Evolutionary conservation across 2,329 filamentous ascomycete species (phyloP).

Genomic region (Byssoonygena ceratinophila): DNA sequence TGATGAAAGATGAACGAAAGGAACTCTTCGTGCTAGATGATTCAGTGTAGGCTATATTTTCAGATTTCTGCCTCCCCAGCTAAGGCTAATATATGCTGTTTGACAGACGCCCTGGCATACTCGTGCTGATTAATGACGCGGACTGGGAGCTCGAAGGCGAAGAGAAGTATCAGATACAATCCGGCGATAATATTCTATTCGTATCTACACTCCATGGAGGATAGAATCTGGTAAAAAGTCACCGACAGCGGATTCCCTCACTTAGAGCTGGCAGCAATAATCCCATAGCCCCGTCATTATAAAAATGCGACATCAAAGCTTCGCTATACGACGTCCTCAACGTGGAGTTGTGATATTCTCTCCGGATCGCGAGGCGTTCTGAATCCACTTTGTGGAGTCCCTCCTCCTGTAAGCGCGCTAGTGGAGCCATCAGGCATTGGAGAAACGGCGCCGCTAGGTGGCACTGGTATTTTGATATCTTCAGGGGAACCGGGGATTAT

Average conservation of each 20-base stretch:
- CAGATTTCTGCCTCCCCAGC: background rate
- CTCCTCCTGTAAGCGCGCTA: slow-evolving; percentile 31
- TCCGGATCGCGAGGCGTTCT: slow-evolving; percentile 36
- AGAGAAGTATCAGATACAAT: slow-evolving; percentile 73
- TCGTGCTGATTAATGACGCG: slow-evolving; percentile 93
- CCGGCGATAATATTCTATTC: slow-evolving; percentile 81
- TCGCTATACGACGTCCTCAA: slow-evolving; percentile 35
- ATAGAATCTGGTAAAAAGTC: slow-evolving; percentile 30
- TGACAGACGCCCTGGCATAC: slow-evolving; percentile 79
- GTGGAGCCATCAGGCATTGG: slow-evolving; percentile 36
- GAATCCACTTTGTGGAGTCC: slow-evolving; percentile 35
- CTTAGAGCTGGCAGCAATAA: background rate
- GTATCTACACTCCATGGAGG: slow-evolving; percentile 94
- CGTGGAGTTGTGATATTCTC: slow-evolving; percentile 36
- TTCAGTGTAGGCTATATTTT: slow-evolving; percentile 59
- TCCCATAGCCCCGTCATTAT: background rate
- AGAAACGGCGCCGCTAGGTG: slow-evolving; percentile 44
- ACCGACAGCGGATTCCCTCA: background rate
- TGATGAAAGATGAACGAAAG: slow-evolving; percentile 75
- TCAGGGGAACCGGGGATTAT: slow-evolving; percentile 70
- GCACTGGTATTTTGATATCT: slow-evolving; percentile 67
- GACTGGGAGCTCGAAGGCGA: slow-evolving; percentile 98
- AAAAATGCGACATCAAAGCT: background rate
- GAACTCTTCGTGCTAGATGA: slow-evolving; percentile 83
- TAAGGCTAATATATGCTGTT: slow-evolving; percentile 21